Evolutionary conservation across 345 rosid genomes (phyloP).

Genomic region (Geranium rotundifolium): DNA sequence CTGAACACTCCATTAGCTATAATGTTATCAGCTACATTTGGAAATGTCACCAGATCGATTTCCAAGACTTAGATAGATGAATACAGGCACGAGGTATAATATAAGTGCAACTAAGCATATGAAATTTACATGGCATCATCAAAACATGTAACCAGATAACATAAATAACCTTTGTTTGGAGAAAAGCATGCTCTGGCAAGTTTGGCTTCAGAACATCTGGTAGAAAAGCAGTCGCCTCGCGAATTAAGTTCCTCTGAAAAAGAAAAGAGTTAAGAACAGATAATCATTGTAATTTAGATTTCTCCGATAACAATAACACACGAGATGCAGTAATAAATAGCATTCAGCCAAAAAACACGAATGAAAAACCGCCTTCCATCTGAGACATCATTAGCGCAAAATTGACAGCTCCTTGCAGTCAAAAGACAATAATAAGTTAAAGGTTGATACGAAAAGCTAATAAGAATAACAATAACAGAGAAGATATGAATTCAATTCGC

Average conservation of each 20-base stretch:
- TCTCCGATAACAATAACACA: background rate
- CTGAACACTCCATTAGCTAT: slow-evolving; percentile 96
- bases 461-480: too few relatives aligned
- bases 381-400: slow-evolving; percentile 99
- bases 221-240: slow-evolving; percentile 97
- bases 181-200: slow-evolving; percentile 82
- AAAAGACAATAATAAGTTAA: background rate
- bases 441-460: background rate
- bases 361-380: slow-evolving; percentile 81
- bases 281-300: background rate
- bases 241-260: slow-evolving; percentile 81
- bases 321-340: background rate
- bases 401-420: slow-evolving; percentile 73
- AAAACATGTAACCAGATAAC: background rate
- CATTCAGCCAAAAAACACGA: background rate
- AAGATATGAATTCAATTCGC: background rate
- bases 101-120: background rate
- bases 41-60: slow-evolving; percentile 94
- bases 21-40: slow-evolving; percentile 97
- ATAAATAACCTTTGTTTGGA: slow-evolving; percentile 74
- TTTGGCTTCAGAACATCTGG: slow-evolving; percentile 94
- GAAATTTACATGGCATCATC: background rate
- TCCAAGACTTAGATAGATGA: slow-evolving; percentile 68
- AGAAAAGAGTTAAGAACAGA: background rate
- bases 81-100: slow-evolving; percentile 5